Evolutionary conservation across 1,139 yeast species (phyloP), one percentile per base, ranked within the genome.

Genomic region (Pneumocystis wakefieldiae): DNA sequence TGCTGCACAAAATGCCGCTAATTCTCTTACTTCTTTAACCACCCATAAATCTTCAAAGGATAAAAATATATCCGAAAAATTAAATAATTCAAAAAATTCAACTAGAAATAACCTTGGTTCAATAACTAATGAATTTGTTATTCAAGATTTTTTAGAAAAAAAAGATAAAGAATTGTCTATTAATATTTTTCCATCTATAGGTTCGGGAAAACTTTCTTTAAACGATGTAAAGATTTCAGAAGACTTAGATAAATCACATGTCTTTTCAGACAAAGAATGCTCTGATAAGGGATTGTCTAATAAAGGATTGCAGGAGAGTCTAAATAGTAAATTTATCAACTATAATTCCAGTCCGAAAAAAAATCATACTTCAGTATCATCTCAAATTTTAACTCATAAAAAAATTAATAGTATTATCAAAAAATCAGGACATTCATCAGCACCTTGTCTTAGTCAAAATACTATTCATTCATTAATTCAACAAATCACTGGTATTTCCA

Each of bases 401-500:
- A 41, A 41, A 41, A 17, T 41, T 41, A 41, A 41, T 41, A 41
- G 12, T 37, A 12, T 14, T 41, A 6, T 10, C 19, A 41, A 19
- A 7, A 41, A 41, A 41, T 41, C 28, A 7, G 29, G 14, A 41
- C 19, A 19, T 17, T 17, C 53, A 41, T 7, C 53, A 17, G 28
- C 15, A n/a, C 10, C 53, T 41, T 41, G 53, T 41, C 19, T 41
- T 17, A 6, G 19, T 41, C 53, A 41, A 17, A 41, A 41, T 41
- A 17, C 53, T 17, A 41, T 41, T 17, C 53, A 41, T 41, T 17
- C 19, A 41, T 41, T 41, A 41, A 41, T 41, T 17, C 53, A 41
- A 17, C 24, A 41, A 17, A 41, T 41, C 66, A 55, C 83, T 71
- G 77, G 77, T 12, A 73, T 71, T 67, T 76, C 77, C 3, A 73